A percentile compares a stretch with the other conserved stretches of the same genome.
Evolutionary conservation across 768 basidiomycete species (phyloP).

Genomic region (Collybia sordida): DNA sequence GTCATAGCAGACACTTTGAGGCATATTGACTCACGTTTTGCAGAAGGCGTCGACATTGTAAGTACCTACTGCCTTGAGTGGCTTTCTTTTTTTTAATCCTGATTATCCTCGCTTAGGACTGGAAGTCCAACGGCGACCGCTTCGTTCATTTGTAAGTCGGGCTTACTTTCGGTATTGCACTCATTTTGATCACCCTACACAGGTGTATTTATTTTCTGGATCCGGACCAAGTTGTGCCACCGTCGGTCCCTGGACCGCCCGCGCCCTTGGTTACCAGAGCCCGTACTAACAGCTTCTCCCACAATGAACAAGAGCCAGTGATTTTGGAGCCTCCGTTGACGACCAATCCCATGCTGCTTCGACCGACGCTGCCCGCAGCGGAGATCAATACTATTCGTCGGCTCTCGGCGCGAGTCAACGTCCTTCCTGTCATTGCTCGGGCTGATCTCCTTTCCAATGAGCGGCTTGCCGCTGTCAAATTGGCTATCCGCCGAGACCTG

Average conservation of each 20-base stretch:
- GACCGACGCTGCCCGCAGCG: slow-evolving; percentile 63
- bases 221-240: slow-evolving; percentile 78
- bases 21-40: slow-evolving; percentile 71
- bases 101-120: slow-evolving; percentile 47
- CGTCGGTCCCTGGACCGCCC: slow-evolving; percentile 63
- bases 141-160: slow-evolving; percentile 76
- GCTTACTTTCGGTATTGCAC: background rate
- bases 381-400: slow-evolving; percentile 81
- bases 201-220: slow-evolving; percentile 89
- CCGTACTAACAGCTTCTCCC: slow-evolving; percentile 71
- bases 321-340: slow-evolving; percentile 80
- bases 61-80: slow-evolving; percentile 33
- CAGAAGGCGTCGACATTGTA: slow-evolving; percentile 77
- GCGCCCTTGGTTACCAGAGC: slow-evolving; percentile 67
- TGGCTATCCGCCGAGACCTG: slow-evolving; percentile 77
- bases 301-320: slow-evolving; percentile 70
- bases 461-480: slow-evolving; percentile 75
- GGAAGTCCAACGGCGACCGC: slow-evolving; percentile 70
- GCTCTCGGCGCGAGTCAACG: slow-evolving; percentile 80
- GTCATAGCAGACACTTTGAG: slow-evolving; percentile 65
- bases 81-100: slow-evolving; percentile 8
- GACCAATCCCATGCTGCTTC: slow-evolving; percentile 65
- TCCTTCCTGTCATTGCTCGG: slow-evolving; percentile 81
- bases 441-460: slow-evolving; percentile 83
- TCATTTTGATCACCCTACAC: slow-evolving; percentile 17